A percentile compares a stretch with the other conserved stretches of the same genome.
Conservation (phyloP, 164 flowering plant genomes). For the Stephania japonica region DNA sequence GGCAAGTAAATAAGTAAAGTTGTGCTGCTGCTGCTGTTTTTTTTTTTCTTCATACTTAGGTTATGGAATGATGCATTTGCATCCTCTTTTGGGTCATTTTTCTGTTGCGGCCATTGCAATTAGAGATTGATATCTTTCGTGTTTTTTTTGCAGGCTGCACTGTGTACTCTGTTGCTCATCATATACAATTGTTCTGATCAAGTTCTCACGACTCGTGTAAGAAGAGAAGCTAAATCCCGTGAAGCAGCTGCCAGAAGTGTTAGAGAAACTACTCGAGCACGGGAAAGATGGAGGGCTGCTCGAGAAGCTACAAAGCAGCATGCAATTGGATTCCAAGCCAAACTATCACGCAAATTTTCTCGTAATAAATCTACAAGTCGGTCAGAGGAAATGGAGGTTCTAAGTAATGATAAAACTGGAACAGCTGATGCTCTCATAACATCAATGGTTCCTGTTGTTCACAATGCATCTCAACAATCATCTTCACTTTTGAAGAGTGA, state of each 20-base stretch:
- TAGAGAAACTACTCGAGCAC: conserved; percentile 84
- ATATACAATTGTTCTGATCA: conserved; percentile 95
- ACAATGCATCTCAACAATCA: conserved; percentile 25
- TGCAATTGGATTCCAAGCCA: conserved; percentile 63
- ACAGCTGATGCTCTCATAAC: conserved; percentile 46
- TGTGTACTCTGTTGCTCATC: conserved; percentile 60
- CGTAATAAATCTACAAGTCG: conserved; percentile 42
- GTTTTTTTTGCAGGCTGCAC: conserved; percentile 50
- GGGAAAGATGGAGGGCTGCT: conserved; percentile 91
- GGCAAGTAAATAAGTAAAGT: too few species aligned
- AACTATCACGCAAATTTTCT: conserved; percentile 89
- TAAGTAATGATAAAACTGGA: conserved; percentile 38
- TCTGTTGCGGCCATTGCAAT: not conserved
- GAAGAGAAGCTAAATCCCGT: conserved; percentile 77
- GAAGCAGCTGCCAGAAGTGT: conserved; percentile 91
- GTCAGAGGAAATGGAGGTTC: conserved; percentile 29
- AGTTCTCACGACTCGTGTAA: conserved; percentile 77
- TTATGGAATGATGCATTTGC: not conserved
- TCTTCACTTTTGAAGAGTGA: conserved; percentile 33
- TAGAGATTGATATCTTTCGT: conserved; percentile 10
- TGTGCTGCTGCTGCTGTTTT: not conserved
- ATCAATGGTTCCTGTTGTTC: conserved; percentile 29
- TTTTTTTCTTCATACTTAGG: not conserved
- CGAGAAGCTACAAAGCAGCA: conserved; percentile 68
- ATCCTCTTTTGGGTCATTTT: not conserved